phyloP scores from a whole-genome alignment of 2,329 filamentous ascomycete species.

The Neurospora crassa region DNA sequence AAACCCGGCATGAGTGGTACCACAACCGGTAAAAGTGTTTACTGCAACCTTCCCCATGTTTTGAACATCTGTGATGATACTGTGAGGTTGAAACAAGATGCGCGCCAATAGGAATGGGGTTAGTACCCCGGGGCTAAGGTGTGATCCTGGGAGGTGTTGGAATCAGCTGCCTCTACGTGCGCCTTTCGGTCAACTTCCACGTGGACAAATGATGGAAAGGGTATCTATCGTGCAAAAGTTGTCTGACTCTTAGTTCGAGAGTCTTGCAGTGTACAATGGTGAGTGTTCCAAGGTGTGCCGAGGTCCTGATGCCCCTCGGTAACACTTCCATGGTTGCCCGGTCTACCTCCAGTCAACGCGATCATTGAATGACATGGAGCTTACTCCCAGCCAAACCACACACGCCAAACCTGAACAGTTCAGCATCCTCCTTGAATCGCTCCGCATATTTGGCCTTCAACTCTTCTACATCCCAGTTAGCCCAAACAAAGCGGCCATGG shows the following conservation, averaged over 20 bases:
- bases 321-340: neutral
- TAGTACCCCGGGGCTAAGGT: neutral
- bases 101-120: neutral
- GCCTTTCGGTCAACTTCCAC: neutral
- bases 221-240: neutral
- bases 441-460: slow-evolving; percentile 3
- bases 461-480: slow-evolving; percentile 18
- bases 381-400: neutral
- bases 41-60: neutral
- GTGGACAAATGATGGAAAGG: neutral
- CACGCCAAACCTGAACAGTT: neutral
- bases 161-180: neutral
- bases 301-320: too few relatives aligned
- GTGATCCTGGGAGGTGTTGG: neutral
- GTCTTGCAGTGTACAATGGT: neutral
- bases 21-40: neutral
- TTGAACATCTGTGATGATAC: neutral
- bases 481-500: slow-evolving; percentile 15
- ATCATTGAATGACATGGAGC: neutral
- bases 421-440: neutral
- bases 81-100: neutral
- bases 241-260: neutral
- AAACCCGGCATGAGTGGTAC: neutral
- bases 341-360: neutral
- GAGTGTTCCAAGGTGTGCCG: neutral